These are phyloP conservation scores for Rhizopus microsporus DNA, from an alignment of 371 early-diverging fungal species.

Conservation along the genomic window DNA sequence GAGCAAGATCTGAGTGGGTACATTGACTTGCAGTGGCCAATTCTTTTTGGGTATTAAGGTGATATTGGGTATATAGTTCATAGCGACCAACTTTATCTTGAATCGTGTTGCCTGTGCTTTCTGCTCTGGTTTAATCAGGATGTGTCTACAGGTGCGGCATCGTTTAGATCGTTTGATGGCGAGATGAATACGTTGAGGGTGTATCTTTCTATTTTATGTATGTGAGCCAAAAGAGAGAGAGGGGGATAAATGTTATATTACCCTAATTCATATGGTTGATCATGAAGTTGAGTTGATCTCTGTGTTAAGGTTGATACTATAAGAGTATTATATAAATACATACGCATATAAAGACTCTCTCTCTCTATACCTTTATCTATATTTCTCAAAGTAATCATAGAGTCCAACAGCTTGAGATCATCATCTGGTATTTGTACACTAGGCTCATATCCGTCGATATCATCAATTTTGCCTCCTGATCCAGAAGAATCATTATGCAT, in stretches of 20 bases:
- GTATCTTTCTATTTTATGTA: slow-evolving; percentile 39
- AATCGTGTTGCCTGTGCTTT: slow-evolving; percentile 86
- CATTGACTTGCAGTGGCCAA: slow-evolving; percentile 55
- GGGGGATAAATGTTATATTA: slow-evolving; percentile 11
- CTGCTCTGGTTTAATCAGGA: slow-evolving; percentile 89
- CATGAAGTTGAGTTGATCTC: slow-evolving; percentile 67
- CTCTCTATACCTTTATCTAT: slow-evolving; percentile 36
- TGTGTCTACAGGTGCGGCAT: slow-evolving; percentile 85
- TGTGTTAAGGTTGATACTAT: slow-evolving; percentile 70
- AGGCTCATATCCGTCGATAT: slow-evolving; percentile 51
- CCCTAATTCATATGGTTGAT: slow-evolving; percentile 62
- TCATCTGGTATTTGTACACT: slow-evolving; percentile 52
- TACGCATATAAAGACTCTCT: slow-evolving; percentile 4
- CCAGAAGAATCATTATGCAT: slow-evolving; percentile 32
- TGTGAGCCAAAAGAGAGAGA: not conserved
- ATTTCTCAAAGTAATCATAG: slow-evolving; percentile 46
- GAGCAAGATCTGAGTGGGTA: slow-evolving; percentile 66
- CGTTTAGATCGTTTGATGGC: slow-evolving; percentile 84
- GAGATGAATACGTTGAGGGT: slow-evolving; percentile 86
- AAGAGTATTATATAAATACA: slow-evolving; percentile 1
- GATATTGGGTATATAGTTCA: slow-evolving; percentile 81
- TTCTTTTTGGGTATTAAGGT: slow-evolving; percentile 63
- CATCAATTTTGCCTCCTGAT: slow-evolving; percentile 47
- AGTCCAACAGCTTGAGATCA: slow-evolving; percentile 47
- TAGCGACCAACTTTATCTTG: slow-evolving; percentile 85